Evolutionary conservation across 2,329 filamentous ascomycete genomes (phyloP).

Genomic region (Phoma sp.): DNA sequence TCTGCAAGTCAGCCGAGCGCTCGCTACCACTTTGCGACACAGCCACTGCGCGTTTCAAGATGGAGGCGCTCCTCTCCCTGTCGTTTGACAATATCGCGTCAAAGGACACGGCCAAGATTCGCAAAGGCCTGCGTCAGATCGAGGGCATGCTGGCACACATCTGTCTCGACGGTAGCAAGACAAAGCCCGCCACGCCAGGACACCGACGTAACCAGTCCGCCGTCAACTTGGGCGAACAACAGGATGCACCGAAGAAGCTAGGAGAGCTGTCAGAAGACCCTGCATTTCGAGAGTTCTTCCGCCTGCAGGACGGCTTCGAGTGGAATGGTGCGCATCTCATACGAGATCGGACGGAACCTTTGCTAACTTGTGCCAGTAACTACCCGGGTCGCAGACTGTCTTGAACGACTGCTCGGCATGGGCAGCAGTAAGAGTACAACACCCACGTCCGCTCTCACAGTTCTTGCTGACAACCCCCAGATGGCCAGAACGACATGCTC

Average conservation of each 20-base stretch:
- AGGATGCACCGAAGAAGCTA: conserved; percentile 57
- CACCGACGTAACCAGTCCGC: conserved; percentile 49
- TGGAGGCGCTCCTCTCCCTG: conserved; percentile 91
- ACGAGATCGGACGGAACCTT: background rate
- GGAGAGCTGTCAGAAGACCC: conserved; percentile 78
- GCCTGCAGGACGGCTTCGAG: conserved; percentile 94
- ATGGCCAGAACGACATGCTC: conserved; percentile 84
- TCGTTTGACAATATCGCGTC: conserved; percentile 97
- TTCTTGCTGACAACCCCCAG: conserved; percentile 43
- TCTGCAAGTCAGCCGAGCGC: conserved; percentile 6
- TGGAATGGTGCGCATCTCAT: conserved; percentile 72
- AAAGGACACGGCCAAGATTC: conserved; percentile 85
- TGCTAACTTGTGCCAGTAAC: conserved; percentile 62
- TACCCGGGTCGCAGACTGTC: conserved; percentile 80
- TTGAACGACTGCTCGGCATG: conserved; percentile 86
- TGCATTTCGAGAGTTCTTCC: conserved; percentile 94
- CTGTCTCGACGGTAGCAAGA: conserved; percentile 69
- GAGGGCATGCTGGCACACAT: conserved; percentile 94
- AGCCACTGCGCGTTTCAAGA: conserved; percentile 49
- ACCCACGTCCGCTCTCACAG: background rate
- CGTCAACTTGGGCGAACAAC: conserved; percentile 42
- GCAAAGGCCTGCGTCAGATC: conserved; percentile 91
- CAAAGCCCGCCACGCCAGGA: conserved; percentile 40
- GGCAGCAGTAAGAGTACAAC: conserved; percentile 58
- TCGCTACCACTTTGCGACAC: conserved; percentile 8